phyloP scores from a whole-genome alignment of 495 filamentous ascomycete genomes.

The Baudoinia panamericana region DNA sequence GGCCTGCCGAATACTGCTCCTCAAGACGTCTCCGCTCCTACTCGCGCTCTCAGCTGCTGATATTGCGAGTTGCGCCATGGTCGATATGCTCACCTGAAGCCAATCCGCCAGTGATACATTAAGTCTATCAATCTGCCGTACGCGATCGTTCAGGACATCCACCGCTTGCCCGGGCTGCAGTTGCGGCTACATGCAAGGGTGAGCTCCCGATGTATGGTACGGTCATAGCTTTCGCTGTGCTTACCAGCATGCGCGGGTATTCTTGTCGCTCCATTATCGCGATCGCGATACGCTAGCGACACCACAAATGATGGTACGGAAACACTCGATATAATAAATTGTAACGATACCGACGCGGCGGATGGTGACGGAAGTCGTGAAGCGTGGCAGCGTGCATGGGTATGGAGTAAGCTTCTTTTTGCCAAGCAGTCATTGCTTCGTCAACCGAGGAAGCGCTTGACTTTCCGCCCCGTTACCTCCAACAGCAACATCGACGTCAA shows the following conservation, averaged over 20 bases:
- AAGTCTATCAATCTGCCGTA: constrained; percentile 72
- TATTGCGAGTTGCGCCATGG: background rate
- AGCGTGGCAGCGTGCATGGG: no score
- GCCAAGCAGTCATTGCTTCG: no score
- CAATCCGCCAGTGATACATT: constrained; percentile 93
- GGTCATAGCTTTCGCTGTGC: no score
- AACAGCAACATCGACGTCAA: no score
- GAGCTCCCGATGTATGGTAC: no score
- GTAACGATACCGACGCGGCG: no score
- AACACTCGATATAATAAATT: no score
- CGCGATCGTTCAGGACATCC: constrained; percentile 68
- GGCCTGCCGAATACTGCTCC: constrained; percentile 72
- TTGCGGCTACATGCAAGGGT: constrained; percentile 17
- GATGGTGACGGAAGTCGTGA: no score
- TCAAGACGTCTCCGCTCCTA: constrained; percentile 90
- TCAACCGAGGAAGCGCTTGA: no score
- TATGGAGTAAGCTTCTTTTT: no score
- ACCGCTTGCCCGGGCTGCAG: constrained; percentile 78
- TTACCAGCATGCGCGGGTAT: constrained; percentile 92
- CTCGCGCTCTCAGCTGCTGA: constrained; percentile 4
- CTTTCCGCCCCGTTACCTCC: no score
- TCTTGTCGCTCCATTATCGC: constrained; percentile 40
- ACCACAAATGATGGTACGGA: background rate
- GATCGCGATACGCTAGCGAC: constrained; percentile 1
- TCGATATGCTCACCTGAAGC: constrained; percentile 59